Base-by-base conservation (phyloP, 2,329 filamentous ascomycete species). In the Alternaria gansuensis region DNA sequence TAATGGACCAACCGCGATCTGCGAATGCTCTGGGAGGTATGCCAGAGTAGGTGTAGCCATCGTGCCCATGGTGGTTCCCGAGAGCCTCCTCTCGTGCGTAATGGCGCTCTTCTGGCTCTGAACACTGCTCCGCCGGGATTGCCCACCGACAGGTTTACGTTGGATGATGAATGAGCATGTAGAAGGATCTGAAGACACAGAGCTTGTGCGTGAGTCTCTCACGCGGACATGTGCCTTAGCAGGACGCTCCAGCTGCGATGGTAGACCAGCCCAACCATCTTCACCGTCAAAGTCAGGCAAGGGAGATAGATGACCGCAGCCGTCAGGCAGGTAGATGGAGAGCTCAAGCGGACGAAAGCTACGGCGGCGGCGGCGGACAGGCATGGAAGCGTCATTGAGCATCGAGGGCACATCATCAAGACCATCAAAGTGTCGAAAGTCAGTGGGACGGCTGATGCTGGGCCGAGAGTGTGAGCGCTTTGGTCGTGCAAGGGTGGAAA, bases 271-370 rank as follows among this genome's bases (percentile, higher is more conserved):
- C 76, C 76, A 78, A 26, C 46, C 33, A 31, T 71, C 69, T 21
- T 68, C 66, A 5, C 64, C 63, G 17, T 66, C 59, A 46, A 79
- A 79, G 58, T 80, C 74, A 14, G 78, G 78, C 5, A 80, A 66
- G 8, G 77, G 77, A 13, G 77, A 79, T 3, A 80, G 67, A 33
- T 73, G 66, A 31, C 68, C 65, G 34, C 64, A 67, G 5, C 72
- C 70, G 36, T 75, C 67, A 13, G 70, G 69, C 3, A 75, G 59
- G 51, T 79, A 79, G 33, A 80, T 78, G 11, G 75, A 78, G 2
- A 80, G 66, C 44, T 80, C 74, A 5, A 80, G 62, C 4, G 77
- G 78, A 26, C 73, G 67, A 56, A 79, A 78, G 60, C 73, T 76
- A 33, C 72, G 68, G 39, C 73, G 67, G 7, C 73, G 67, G 7